Evolutionary conservation across 176 grass and related monocot species (phyloP), one percentile per base, ranked within the genome.

Genomic region (Avena insularis): DNA sequence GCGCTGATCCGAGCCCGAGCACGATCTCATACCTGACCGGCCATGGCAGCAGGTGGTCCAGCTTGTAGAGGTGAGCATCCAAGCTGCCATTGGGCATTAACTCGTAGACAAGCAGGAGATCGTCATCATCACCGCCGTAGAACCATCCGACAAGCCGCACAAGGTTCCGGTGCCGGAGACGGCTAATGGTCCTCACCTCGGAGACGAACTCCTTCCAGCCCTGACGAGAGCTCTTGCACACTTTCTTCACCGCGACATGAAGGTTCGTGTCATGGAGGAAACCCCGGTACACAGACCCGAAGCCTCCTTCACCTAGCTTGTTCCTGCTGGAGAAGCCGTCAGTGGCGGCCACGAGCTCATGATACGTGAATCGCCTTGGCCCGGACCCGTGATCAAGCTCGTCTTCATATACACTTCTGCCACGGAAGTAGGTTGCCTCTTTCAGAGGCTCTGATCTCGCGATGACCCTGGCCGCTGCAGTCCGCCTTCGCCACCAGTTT

Each of bases 1-100:
- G 12, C 0, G 45, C 79, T 0, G 79, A 82, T 1, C 79, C 79
- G 0, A 82, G 2, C 0, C 79, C 79, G 0, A 82, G 79, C 4
- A 0, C 45, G 2, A 82, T 25, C 70, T 78, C 45, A 0, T 88
- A 75, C 47, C 86, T 68, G 23, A 19, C 16, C 12, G 68, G 35
- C 93, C 90, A 95, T 1, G 50, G 6, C 10, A 95, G 79, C 5
- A 19, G 0, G n/a, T 7, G 13, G 8, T 84, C 67, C 0, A 47
- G 17, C 0, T 16, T 54, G 83, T 95, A 79, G 3, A 95, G 69
- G 54, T 95, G 81, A 0, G 7, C 9, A 46, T 93, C 93, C 0
- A 95, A 72, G 77, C 91, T 95, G 4, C 89, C 93, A 0, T 95
- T 93, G 31, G 62, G 89, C 89, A 95, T 83, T 17, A 92, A 79